Evolutionary conservation across 1,284 basidiomycete species (phyloP), one percentile per base, ranked within the genome.

Genomic region (Chondrostereum purpureum): DNA sequence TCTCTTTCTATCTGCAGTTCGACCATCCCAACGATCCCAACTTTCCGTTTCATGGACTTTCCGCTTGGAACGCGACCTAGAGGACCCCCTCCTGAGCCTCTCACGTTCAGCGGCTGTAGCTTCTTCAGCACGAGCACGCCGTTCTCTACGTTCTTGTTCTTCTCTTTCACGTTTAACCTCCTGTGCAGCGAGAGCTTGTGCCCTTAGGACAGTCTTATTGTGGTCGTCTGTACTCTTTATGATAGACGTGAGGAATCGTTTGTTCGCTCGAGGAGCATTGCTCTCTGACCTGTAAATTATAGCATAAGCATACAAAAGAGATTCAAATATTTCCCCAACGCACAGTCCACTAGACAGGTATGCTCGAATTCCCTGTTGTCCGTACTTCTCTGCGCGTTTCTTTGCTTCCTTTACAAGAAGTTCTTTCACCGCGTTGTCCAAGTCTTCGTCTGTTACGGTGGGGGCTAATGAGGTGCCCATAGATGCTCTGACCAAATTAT

Each of bases 181-280:
- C 51, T 84, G 71, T 0, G 88, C 88, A 21, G 84, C 81, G 14
- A 76, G 64, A 0, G 85, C 83, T 63, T 96, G 90, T 14, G 83
- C 76, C 35, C 80, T 75, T 6, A 92, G 66, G 14, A 96, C 69
- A 11, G 86, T 81, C 61, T 83, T 81, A 62, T 96, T 96, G 60
- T 96, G 93, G 46, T 92, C 91, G 58, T 93, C 92, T 2, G 93
- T 94, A 51, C 78, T 91, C 49, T 83, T 80, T 45, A 96, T 92
- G 49, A 96, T 90, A 18, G 85, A 83, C 0, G 83, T 78, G 16
- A 96, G 69, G 63, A 96, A 96, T 1, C 90, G 85, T 59, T 94
- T 96, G 68, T 95, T 95, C n/a, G 92, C 65, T 55, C 77, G 81
- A 0, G 88, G 89, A 1, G 77, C 82, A 56, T 82, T 87, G 46